Evolutionary conservation across 2,329 filamentous ascomycete species (phyloP).

Genomic region (Capronia epimyces): DNA sequence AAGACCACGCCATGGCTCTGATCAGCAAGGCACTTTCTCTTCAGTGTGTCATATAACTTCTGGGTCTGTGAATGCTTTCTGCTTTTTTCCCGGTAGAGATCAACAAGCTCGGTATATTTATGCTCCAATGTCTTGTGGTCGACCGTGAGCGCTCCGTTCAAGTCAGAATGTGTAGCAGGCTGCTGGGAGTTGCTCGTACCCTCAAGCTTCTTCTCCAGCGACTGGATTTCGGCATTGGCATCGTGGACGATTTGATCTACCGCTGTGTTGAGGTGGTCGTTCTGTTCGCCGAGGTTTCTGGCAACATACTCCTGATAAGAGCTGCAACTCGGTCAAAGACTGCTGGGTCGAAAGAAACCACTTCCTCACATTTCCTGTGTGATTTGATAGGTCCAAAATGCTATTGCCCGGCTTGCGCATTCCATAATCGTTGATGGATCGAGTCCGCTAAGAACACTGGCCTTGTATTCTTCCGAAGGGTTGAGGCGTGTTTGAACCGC

Average conservation of each 20-base stretch:
- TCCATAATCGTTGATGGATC: slow-evolving; percentile 80
- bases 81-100: slow-evolving; percentile 64
- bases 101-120: slow-evolving; percentile 66
- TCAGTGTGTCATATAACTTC: slow-evolving; percentile 53
- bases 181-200: slow-evolving; percentile 38
- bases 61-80: slow-evolving; percentile 65
- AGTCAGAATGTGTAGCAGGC: slow-evolving; percentile 31
- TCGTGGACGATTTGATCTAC: slow-evolving; percentile 70
- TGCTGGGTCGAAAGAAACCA: neutral
- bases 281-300: slow-evolving; percentile 68
- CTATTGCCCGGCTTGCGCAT: slow-evolving; percentile 70
- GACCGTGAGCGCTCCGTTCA: slow-evolving; percentile 48
- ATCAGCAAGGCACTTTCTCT: slow-evolving; percentile 50
- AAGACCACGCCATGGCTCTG: slow-evolving; percentile 53
- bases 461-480: slow-evolving; percentile 84
- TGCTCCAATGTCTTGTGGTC: slow-evolving; percentile 60
- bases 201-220: slow-evolving; percentile 59
- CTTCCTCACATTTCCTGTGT: slow-evolving; percentile 67
- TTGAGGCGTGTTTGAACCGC: slow-evolving; percentile 66
- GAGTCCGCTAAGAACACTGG: slow-evolving; percentile 74
- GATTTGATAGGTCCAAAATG: slow-evolving; percentile 82
- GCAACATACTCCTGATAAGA: slow-evolving; percentile 72
- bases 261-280: slow-evolving; percentile 56
- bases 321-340: slow-evolving; percentile 38
- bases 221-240: slow-evolving; percentile 66